These are phyloP conservation scores for Didymella lethalis DNA, from an alignment of 2,329 filamentous ascomycete species.

Conservation along the genomic window DNA sequence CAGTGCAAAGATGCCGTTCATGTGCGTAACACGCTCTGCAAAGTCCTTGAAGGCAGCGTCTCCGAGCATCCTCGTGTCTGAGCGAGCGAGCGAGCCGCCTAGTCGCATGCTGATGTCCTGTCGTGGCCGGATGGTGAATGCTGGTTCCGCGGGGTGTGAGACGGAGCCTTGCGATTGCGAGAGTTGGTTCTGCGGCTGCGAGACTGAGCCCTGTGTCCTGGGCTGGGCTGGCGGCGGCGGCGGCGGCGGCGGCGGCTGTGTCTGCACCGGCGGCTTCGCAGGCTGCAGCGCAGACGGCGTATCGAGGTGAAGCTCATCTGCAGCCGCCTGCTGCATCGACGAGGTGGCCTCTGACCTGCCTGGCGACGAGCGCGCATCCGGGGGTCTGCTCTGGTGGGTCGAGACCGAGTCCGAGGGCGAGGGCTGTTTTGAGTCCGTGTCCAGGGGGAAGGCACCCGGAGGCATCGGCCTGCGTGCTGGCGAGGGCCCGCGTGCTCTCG, in stretches of 20 bases:
- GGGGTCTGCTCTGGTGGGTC: constrained; percentile 39
- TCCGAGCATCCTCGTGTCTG: constrained; percentile 44
- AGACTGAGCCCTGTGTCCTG: constrained; percentile 16
- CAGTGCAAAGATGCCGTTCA: constrained; percentile 77
- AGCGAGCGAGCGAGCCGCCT: constrained; percentile 34
- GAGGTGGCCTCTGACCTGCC: constrained; percentile 27
- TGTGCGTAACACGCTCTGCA: constrained; percentile 72
- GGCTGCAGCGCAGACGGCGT: constrained; percentile 13
- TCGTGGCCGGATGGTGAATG: constrained; percentile 28
- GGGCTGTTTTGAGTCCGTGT: constrained; percentile 36
- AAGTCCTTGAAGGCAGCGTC: constrained; percentile 71
- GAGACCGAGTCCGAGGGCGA: constrained; percentile 37
- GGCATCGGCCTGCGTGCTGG: constrained; percentile 40
- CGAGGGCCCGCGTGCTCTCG: constrained; percentile 41
- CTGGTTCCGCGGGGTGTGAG: constrained; percentile 17
- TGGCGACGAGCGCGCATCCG: constrained; percentile 35
- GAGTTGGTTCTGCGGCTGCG: not conserved
- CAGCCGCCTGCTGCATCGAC: not conserved
- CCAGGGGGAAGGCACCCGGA: constrained; percentile 34
- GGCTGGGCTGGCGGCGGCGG: constrained; percentile 3
- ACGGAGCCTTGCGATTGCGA: not conserved
- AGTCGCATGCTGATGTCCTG: constrained; percentile 27
- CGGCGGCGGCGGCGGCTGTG: not conserved
- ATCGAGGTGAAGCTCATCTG: constrained; percentile 37
- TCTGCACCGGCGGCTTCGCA: constrained; percentile 7